phyloP scores from a whole-genome alignment of 306 rosid species.

The Corylus americana region DNA sequence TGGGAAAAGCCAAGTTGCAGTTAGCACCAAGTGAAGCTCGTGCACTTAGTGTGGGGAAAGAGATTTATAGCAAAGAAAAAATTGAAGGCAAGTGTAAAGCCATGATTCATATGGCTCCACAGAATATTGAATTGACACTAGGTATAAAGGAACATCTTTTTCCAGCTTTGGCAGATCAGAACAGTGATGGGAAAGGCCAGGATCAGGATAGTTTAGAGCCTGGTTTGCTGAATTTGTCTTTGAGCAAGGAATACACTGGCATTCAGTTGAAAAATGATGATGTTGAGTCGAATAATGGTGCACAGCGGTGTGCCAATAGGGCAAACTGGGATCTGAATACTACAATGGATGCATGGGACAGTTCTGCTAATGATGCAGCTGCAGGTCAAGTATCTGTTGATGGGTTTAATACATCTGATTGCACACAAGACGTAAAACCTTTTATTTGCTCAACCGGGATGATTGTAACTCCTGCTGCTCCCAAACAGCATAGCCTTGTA shows the following conservation, averaged over 20 bases:
- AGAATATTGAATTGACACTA: constrained; percentile 48
- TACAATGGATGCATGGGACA: constrained; percentile 93
- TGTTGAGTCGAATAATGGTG: constrained; percentile 25
- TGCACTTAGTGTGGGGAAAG: constrained; percentile 41
- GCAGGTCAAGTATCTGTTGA: constrained; percentile 36
- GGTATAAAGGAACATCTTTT: constrained; percentile 44
- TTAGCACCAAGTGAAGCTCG: constrained; percentile 50
- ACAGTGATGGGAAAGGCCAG: constrained; percentile 19
- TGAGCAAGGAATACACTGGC: constrained; percentile 52
- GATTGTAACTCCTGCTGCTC: constrained; percentile 16
- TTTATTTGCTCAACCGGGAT: constrained; percentile 29
- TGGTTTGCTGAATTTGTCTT: constrained; percentile 58
- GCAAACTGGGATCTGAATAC: constrained; percentile 98
- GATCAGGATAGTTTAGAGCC: constrained; percentile 43
- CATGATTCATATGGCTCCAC: constrained; percentile 37
- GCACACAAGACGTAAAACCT: constrained; percentile 31
- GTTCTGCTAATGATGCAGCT: constrained; percentile 43
- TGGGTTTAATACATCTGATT: constrained; percentile 29
- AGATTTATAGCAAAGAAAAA: constrained; percentile 27
- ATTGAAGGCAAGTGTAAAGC: constrained; percentile 39
- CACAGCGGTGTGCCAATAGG: constrained; percentile 50
- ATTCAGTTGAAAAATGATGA: constrained; percentile 33
- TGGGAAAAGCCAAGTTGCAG: constrained; percentile 44
- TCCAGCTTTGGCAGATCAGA: constrained; percentile 36
- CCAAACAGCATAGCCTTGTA: constrained; percentile 28